Evolutionary conservation across 129 eudicot genomes (phyloP), one percentile per base, ranked within the genome.

Genomic region (Flaveria ramosissima): DNA sequence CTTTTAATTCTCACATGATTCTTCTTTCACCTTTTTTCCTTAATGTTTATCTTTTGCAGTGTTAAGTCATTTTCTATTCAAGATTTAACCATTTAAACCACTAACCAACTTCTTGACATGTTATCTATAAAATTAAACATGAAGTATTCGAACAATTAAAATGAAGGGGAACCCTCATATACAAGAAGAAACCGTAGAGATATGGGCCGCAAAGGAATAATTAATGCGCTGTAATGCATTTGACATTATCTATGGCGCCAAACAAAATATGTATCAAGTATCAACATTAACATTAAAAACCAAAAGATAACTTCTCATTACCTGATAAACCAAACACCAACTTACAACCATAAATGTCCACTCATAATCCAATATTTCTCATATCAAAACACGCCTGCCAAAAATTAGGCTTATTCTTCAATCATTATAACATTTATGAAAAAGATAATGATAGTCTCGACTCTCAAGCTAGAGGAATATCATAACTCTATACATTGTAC

Each of bases 401-500:
- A 80, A 66, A 78, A 73, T 64, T 74, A 80, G 64, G 26, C 71
- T 80, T 80, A 80, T 74, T 80, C 64, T 74, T 67, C 74, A 57
- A 71, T 57, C 79, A 80, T 51, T 68, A 55, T 68, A 67, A 67
- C 47, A 80, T 80, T 41, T 46, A 80, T 56, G 53, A 67, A 67
- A 66, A 56, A 74, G 70, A 80, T 64, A 24, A 80, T 57, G 32
- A 56, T 42, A 68, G 20, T 70, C 82, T 76, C 83, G 73, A 66
- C 46, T n/a, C 60, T 57, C 46, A 24, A 61, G 68, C 69, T 30
- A 63, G 51, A 62, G 45, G 75, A 82, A 63, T 76, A 63, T 43
- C 68, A 70, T 70, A 88, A 78, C 87, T 88, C 92, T 88, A 85
- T 88, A 88, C 85, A 85, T 80, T 66, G 59, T 73, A 73, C 84